phyloP scores from a whole-genome alignment of 2,329 filamentous ascomycete genomes.

The Fusarium concolor region DNA sequence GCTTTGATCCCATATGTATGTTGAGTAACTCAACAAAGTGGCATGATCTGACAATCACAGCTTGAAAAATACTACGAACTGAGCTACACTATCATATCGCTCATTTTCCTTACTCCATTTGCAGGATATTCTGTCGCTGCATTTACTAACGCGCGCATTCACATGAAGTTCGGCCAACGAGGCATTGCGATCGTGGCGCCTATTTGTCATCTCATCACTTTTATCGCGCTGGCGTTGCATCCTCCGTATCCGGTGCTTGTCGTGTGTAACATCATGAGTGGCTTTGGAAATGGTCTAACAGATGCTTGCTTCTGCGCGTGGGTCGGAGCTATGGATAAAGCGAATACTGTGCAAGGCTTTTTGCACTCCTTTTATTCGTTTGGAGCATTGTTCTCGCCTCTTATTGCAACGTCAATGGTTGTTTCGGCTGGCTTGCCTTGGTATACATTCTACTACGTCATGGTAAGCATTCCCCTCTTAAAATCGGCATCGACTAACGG shows the following conservation, averaged over 20 bases:
- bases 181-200: slow-evolving; percentile 74
- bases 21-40: fast-evolving
- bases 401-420: slow-evolving; percentile 76
- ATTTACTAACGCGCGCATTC: slow-evolving; percentile 69
- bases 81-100: slow-evolving; percentile 69
- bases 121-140: slow-evolving; percentile 72
- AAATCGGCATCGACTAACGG: neutral
- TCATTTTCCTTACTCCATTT: slow-evolving; percentile 73
- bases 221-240: slow-evolving; percentile 69
- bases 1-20: slow-evolving; percentile 44
- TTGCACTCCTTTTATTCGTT: slow-evolving; percentile 74
- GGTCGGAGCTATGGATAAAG: slow-evolving; percentile 73
- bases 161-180: slow-evolving; percentile 71
- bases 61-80: slow-evolving; percentile 71
- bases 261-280: slow-evolving; percentile 70
- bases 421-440: slow-evolving; percentile 68
- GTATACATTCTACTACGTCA: slow-evolving; percentile 78
- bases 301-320: slow-evolving; percentile 64
- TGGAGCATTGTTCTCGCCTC: slow-evolving; percentile 71
- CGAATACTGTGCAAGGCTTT: slow-evolving; percentile 74
- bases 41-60: slow-evolving; percentile 48
- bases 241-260: slow-evolving; percentile 74
- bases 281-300: slow-evolving; percentile 74
- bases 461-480: slow-evolving; percentile 61
- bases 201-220: slow-evolving; percentile 70